Percentiles rank a stretch among this genome's conserved stretches.
Conservation (phyloP, 441 rosid genomes). For the Gossypium schwendimanii region DNA sequence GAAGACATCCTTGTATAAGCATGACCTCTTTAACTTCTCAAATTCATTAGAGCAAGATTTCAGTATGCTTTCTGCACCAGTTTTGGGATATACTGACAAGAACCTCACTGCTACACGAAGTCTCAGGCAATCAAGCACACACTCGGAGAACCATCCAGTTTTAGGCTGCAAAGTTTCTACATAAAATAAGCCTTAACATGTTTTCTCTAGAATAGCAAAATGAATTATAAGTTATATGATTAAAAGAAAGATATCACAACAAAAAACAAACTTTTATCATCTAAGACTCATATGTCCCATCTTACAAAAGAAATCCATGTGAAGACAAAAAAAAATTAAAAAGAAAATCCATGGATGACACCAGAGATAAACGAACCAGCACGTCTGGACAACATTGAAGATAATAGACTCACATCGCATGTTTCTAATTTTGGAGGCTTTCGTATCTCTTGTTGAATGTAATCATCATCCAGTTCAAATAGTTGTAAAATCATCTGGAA, state of each 20-base stretch:
- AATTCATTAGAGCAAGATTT: conserved; percentile 69
- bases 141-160: conserved; percentile 86
- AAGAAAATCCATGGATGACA: background rate
- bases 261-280: background rate
- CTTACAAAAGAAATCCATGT: background rate
- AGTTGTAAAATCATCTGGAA: conserved; percentile 68
- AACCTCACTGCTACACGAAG: conserved; percentile 71
- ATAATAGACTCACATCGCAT: conserved; percentile 60
- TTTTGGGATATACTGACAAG: conserved; percentile 63
- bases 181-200: conserved; percentile 5
- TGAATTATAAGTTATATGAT: background rate
- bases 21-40: conserved; percentile 63
- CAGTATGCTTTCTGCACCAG: conserved; percentile 61
- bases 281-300: background rate
- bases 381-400: background rate
- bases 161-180: conserved; percentile 44
- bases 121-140: conserved; percentile 67
- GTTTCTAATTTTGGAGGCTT: conserved; percentile 59
- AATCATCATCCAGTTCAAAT: conserved; percentile 83
- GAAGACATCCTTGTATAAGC: conserved; percentile 35
- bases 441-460: conserved; percentile 82
- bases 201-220: conserved; percentile 3
- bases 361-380: background rate
- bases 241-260: background rate
- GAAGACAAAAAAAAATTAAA: background rate